phyloP scores from a whole-genome alignment of 495 filamentous ascomycete species.

The Podospora fimiseda region DNA sequence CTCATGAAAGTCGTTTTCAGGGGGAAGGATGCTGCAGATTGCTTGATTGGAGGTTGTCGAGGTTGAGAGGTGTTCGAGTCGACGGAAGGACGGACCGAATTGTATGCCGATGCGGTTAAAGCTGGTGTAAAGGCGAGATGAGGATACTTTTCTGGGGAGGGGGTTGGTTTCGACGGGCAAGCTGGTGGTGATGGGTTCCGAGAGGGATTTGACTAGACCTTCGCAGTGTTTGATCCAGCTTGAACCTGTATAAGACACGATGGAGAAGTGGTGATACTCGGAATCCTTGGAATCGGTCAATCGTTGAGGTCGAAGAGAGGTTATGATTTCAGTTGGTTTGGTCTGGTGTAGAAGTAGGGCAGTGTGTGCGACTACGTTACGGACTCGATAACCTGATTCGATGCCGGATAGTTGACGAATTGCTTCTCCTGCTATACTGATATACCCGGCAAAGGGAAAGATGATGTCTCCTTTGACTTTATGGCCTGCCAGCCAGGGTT shows the following conservation, averaged over 20 bases:
- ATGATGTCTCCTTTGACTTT: conserved; percentile 27
- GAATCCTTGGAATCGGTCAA: conserved; percentile 33
- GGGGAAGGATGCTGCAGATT: no score
- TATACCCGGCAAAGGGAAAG: conserved; percentile 40
- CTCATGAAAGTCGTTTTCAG: no score
- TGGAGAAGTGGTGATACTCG: conserved; percentile 40
- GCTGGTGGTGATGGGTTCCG: background rate
- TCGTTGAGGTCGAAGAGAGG: conserved; percentile 27
- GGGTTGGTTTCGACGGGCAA: no score
- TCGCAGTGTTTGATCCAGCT: conserved; percentile 39
- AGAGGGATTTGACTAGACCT: conserved; percentile 28
- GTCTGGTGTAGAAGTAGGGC: conserved; percentile 35
- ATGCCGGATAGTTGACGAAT: conserved; percentile 32
- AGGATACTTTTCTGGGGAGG: conserved; percentile 11
- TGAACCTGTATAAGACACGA: conserved; percentile 31
- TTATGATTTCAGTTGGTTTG: conserved; percentile 35
- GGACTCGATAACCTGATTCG: conserved; percentile 26
- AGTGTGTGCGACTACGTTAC: conserved; percentile 25
- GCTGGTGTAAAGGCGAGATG: conserved; percentile 17
- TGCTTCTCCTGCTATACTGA: conserved; percentile 36
- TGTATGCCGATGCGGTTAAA: conserved; percentile 12
- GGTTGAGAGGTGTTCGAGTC: conserved; percentile 30
- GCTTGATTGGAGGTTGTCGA: no score
- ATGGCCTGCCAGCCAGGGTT: conserved; percentile 44
- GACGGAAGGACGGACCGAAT: conserved; percentile 27